phyloP scores from a whole-genome alignment of 257 asterid genomes.

The Paulownia fortunei region DNA sequence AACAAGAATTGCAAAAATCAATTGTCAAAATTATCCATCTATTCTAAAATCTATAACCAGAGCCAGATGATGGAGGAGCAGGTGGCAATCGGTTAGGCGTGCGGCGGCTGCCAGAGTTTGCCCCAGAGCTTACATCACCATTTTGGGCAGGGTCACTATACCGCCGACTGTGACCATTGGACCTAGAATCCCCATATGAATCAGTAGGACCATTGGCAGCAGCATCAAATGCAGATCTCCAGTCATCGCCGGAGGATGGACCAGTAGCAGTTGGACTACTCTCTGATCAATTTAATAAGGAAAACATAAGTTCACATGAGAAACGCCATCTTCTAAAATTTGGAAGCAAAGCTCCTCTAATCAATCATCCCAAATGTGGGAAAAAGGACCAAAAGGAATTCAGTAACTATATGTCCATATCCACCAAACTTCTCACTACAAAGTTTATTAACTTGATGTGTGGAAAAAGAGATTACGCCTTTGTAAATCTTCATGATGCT shows the following conservation, averaged over 20 bases:
- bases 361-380: neutral
- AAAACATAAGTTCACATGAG: conserved; percentile 14
- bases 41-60: conserved; percentile 69
- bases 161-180: conserved; percentile 76
- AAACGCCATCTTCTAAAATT: neutral
- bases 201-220: conserved; percentile 72
- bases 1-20: conserved; percentile 55
- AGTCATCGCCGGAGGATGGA: conserved; percentile 81
- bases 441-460: neutral
- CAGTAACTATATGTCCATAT: neutral
- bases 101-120: conserved; percentile 76
- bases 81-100: conserved; percentile 95
- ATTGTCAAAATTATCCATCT: conserved; percentile 34
- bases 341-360: neutral
- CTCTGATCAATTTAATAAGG: conserved; percentile 47
- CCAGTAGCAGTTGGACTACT: conserved; percentile 82
- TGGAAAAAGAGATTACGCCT: neutral
- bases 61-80: conserved; percentile 82
- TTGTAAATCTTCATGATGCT: neutral
- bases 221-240: conserved; percentile 95
- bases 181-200: conserved; percentile 61
- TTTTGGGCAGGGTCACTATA: conserved; percentile 80
- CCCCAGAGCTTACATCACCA: conserved; percentile 61
- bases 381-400: neutral
- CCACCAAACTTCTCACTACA: neutral